Base-by-base conservation (phyloP, 495 filamentous ascomycete genomes). In the Talaromyces thailandensis region DNA sequence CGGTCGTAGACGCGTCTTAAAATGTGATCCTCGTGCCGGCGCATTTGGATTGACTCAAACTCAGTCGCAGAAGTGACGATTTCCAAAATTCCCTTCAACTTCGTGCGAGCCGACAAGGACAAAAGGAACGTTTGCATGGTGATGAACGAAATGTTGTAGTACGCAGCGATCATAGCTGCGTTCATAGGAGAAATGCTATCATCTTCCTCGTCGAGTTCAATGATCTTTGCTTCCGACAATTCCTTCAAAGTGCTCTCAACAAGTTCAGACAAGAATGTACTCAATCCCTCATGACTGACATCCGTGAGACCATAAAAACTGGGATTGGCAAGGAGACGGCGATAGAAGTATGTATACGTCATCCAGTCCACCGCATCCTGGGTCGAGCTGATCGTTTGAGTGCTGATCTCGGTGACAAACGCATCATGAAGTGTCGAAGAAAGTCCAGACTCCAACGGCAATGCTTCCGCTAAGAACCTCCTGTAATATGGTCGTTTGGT, bases 121-220 rank as follows among this genome's bases (percentile, higher is more conserved):
- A 98, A 81, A n/a, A 98, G 79, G 82, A 98, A 96, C 4, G 95
- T 99, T 75, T 99, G 93, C 94, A 98, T 98, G 24, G 94, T 99
- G 74, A 96, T 88, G 76, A 97, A 96, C 18, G 95, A 98, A 64
- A 99, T 96, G 72, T 97, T 97, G 82, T 98, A 99, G 77, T 98
- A 98, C 2, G 94, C 92, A 6, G 91, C 92, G 69, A 99, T 98
- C 90, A 95, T 96, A 40, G 93, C 93, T 1, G 94, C 88, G 66
- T 99, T 97, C 64, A 95, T 82, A 23, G 94, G 92, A 7, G 88
- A 84, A 60, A 98, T 86, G 23, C 87, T 86, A 68, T 96, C 95
- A 66, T 97, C 95, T 25, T 97, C 95, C 72, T 98, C 95, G 65
- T 99, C 94, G 28, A 96, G 79, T 64, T 98, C 93, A 64, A 99